Evolutionary conservation across 2,329 filamentous ascomycete species (phyloP), one percentile per base, ranked within the genome.

Genomic region (Apiospora aurea): DNA sequence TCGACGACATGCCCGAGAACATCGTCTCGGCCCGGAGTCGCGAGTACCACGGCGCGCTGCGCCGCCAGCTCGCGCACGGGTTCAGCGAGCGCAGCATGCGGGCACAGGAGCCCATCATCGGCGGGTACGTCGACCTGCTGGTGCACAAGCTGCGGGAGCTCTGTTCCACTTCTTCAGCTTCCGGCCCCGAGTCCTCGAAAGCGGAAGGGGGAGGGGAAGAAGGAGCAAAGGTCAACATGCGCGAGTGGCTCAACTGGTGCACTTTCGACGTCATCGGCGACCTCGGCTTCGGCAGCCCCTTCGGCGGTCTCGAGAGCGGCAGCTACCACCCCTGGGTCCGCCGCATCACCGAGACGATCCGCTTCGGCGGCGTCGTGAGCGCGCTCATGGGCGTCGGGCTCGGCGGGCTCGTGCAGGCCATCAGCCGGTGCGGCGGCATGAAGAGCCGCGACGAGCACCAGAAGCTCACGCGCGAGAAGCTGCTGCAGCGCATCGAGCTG

Each of bases 221-320:
- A 29, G 26, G 26, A 29, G 26, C 2, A 29, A 29, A 29, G 3
- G 72, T 80, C 10, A 78, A 81, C 64, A 80, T 85, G 79, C 78
- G 76, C 26, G 77, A 81, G 64, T 84, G 83, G 82, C 81, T 77
- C 72, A 83, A 83, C 73, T 83, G 79, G 75, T 76, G 80, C 4
- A 81, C 83, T 2, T 85, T 85, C 75, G 84, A 85, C 76, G 78
- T 85, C 67, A 82, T 85, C 71, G 85, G 84, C 38, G 85, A 87
- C 75, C 80, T 87, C 16, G 81, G 83, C 0, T 87, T 87, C 74
- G 85, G 84, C 2, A 79, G 83, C 61, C 80, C 83, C 4, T 85
- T 85, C 72, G 79, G 78, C 16, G 80, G 79, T 70, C 75, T 85
- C n/a, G 74, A 80, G 46, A 75, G 75, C 46, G 80, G 79, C 75